Evolutionary conservation across 192 early-diverging fungal genomes (phyloP).

Genomic region (Backusella macrospora): DNA sequence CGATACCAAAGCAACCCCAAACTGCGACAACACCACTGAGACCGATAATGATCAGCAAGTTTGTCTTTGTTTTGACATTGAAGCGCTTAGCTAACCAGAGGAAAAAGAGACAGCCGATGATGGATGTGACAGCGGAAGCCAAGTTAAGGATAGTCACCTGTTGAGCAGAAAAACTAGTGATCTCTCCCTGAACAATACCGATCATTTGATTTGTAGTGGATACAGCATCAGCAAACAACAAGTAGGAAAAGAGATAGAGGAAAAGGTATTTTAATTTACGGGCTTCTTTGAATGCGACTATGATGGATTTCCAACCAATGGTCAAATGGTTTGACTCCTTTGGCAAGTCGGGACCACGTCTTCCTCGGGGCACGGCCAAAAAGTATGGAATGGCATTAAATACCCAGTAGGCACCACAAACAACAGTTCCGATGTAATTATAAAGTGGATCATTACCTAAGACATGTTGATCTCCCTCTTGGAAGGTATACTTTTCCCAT

Average conservation of each 20-base stretch:
- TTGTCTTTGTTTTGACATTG: slow-evolving; percentile 50
- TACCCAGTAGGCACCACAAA: slow-evolving; percentile 39
- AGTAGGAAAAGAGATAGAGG: slow-evolving; percentile 71
- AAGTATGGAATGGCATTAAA: slow-evolving; percentile 39
- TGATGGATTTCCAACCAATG: slow-evolving; percentile 40
- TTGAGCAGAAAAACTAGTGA: slow-evolving; percentile 50
- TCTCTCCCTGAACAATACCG: slow-evolving; percentile 63
- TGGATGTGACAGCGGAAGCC: slow-evolving; percentile 54
- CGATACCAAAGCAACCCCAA: slow-evolving; percentile 67
- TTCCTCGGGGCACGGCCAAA: slow-evolving; percentile 28
- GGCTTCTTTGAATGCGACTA: slow-evolving; percentile 38
- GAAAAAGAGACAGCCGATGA: slow-evolving; percentile 60
- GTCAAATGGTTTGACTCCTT: slow-evolving; percentile 27
- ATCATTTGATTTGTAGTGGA: slow-evolving; percentile 56
- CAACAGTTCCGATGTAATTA: slow-evolving; percentile 32
- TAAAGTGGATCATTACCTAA: slow-evolving; percentile 34
- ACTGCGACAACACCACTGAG: slow-evolving; percentile 58
- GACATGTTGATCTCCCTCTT: slow-evolving; percentile 18
- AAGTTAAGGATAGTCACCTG: slow-evolving; percentile 60
- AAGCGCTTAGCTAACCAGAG: slow-evolving; percentile 55
- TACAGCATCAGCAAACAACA: slow-evolving; percentile 69
- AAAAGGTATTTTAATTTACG: slow-evolving; percentile 57
- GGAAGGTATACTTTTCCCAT: slow-evolving; percentile 31
- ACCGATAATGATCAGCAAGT: slow-evolving; percentile 52
- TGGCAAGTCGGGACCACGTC: slow-evolving; percentile 33